Conservation (phyloP, 1,284 basidiomycete genomes). For the Rhodotorula mucilaginosa region DNA sequence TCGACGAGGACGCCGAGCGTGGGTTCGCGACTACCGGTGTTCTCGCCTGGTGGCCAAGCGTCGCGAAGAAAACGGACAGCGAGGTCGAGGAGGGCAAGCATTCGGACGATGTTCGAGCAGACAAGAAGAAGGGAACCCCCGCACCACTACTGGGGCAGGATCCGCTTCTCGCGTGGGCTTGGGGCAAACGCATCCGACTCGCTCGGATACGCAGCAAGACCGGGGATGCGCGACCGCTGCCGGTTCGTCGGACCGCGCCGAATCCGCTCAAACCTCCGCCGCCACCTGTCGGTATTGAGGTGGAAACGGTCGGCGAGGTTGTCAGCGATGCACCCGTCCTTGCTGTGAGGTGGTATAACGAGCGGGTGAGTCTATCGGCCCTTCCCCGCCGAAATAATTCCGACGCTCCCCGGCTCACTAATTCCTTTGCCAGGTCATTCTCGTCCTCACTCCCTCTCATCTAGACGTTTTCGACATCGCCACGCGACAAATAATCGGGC, state of each 20-base stretch:
- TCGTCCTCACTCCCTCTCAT: constrained; percentile 57
- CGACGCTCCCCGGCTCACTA: constrained; percentile 52
- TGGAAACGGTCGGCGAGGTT: constrained; percentile 49
- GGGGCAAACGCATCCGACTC: constrained; percentile 67
- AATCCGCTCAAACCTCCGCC: constrained; percentile 5
- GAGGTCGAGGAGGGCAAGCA: not conserved
- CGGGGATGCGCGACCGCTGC: not conserved
- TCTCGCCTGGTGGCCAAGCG: constrained; percentile 29
- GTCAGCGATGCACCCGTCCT: constrained; percentile 48
- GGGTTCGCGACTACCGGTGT: constrained; percentile 8
- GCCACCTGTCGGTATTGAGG: constrained; percentile 41
- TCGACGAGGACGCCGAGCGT: constrained; percentile 46
- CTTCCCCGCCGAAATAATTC: constrained; percentile 5
- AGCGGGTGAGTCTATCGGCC: constrained; percentile 31
- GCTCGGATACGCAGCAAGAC: constrained; percentile 47
- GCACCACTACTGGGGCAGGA: constrained; percentile 40
- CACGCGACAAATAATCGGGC: constrained; percentile 48
- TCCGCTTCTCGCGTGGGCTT: constrained; percentile 76
- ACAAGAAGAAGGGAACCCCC: constrained; percentile 6
- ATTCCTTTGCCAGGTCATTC: constrained; percentile 47
- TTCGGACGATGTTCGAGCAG: not conserved
- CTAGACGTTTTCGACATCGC: constrained; percentile 71
- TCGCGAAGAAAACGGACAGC: not conserved
- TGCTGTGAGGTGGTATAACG: constrained; percentile 54
- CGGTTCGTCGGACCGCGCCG: constrained; percentile 5